A percentile compares a stretch with the other conserved stretches of the same genome.
These are phyloP conservation scores for Xylaria sp. DNA, from an alignment of 2,329 filamentous ascomycete species.

Conservation along the genomic window DNA sequence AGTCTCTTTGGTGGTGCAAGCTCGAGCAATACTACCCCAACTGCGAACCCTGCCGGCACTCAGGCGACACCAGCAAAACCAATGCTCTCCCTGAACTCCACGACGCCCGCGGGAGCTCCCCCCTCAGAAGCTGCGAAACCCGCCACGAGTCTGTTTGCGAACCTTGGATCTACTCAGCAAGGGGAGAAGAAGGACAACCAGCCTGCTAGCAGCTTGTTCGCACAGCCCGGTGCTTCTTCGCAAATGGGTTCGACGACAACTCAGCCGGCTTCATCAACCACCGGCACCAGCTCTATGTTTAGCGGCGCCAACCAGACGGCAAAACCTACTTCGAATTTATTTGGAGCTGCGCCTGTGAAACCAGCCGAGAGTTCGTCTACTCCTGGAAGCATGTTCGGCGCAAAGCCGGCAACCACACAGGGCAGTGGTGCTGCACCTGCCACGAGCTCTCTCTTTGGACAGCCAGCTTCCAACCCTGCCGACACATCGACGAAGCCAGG, in stretches of 20 bases:
- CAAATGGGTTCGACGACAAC: constrained; percentile 33
- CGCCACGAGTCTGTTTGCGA: constrained; percentile 34
- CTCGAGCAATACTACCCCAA: constrained; percentile 22
- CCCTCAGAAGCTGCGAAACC: constrained; percentile 43
- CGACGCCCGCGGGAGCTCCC: constrained; percentile 59
- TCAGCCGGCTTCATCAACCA: constrained; percentile 33
- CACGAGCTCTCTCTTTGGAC: constrained; percentile 25
- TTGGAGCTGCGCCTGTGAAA: constrained; percentile 31
- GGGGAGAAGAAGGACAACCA: constrained; percentile 34
- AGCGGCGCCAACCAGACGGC: constrained; percentile 19
- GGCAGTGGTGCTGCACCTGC: constrained; percentile 15
- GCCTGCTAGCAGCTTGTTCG: constrained; percentile 24
- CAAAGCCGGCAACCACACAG: constrained; percentile 27
- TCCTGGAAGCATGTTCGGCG: constrained; percentile 24
- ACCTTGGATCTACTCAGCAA: constrained; percentile 45
- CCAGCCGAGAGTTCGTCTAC: constrained; percentile 29
- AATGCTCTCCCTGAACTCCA: constrained; percentile 51
- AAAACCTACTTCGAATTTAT: constrained; percentile 23
- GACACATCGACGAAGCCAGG: constrained; percentile 29
- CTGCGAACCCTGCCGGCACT: constrained; percentile 24
- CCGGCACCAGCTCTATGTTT: constrained; percentile 28
- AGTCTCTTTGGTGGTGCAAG: constrained; percentile 29
- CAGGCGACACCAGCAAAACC: constrained; percentile 52
- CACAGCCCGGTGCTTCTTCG: constrained; percentile 14
- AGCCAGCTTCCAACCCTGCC: constrained; percentile 29